A percentile compares a stretch with the other conserved stretches of the same genome.
Conservation (phyloP, 345 rosid genomes). For the Noccaea bulbosa region DNA sequence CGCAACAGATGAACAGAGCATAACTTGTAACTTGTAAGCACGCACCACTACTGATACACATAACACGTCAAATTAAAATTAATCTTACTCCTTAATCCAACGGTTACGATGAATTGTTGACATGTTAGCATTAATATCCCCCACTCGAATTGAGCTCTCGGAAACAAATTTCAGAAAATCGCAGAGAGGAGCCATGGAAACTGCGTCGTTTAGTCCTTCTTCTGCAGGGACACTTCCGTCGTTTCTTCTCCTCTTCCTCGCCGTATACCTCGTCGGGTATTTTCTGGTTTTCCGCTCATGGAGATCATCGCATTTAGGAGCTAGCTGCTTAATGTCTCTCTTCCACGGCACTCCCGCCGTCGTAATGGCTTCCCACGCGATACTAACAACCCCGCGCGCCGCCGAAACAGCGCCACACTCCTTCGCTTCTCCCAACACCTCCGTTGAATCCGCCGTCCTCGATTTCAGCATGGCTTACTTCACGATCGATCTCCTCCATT, state of each 20-base stretch:
- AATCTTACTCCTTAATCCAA: slow-evolving; percentile 25
- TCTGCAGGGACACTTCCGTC: slow-evolving; percentile 33
- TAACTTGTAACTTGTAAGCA: slow-evolving; percentile 32
- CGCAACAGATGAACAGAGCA: slow-evolving; percentile 3
- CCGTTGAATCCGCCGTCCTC: slow-evolving; percentile 54
- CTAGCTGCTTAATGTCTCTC: slow-evolving; percentile 77
- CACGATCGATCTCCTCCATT: slow-evolving; percentile 72
- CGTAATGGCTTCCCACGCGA: slow-evolving; percentile 53
- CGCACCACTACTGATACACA: not conserved
- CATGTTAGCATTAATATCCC: not conserved
- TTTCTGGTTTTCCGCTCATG: slow-evolving; percentile 61
- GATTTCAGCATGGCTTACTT: slow-evolving; percentile 87
- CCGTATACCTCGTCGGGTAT: slow-evolving; percentile 54
- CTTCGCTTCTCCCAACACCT: slow-evolving; percentile 63
- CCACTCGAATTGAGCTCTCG: slow-evolving; percentile 6
- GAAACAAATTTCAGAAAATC: slow-evolving; percentile 13
- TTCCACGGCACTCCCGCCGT: slow-evolving; percentile 84
- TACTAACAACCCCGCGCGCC: slow-evolving; percentile 35
- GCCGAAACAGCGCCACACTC: slow-evolving; percentile 23
- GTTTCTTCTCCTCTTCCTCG: slow-evolving; percentile 55
- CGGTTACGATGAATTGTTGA: slow-evolving; percentile 4
- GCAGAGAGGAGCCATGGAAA: slow-evolving; percentile 42
- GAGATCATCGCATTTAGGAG: slow-evolving; percentile 61
- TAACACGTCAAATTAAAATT: slow-evolving; percentile 1
- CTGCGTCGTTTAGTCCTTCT: slow-evolving; percentile 27